Base-by-base conservation (phyloP, 2,329 filamentous ascomycete species). In the Aspergillus pseudoviridinutans region DNA sequence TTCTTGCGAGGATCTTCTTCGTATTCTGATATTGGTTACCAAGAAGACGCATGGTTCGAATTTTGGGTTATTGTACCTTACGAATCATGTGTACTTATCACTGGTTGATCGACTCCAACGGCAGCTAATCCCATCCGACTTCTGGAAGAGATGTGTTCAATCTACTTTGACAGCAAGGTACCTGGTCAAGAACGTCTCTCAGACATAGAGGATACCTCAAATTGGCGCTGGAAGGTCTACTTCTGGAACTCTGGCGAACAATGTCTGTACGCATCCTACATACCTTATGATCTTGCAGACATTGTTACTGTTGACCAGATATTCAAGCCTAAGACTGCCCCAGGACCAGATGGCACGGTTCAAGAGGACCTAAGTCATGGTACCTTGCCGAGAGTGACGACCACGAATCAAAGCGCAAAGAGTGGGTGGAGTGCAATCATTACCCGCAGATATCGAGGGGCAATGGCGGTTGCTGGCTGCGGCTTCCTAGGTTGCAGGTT, bases 361-460 rank as follows among this genome's bases (percentile, higher is more conserved):
- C 60, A 61, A 56, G 59, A 56, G 61, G 60, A 61, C 14, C 2
- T 17, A 17, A 59, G 56, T 51, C 42, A 46, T 46, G 42, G 12
- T 24, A 46, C 42, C 20, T 46, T 57, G 60, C 54, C 55, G 56
- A 60, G 47, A 56, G 46, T 50, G 47, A 49, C 50, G 22, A 35
- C 54, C 55, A 57, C 59, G 53, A 61, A 64, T 64, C 51, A 58
- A 35, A 24, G 54, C 35, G 49, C 49, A 54, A 42, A 49, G 54
- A 42, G 54, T 14, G 41, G 57, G 56, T 57, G 57, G 58, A 50
- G 38, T 58, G 50, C 57, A 57, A 65, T 65, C 63, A 65, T 63
- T 63, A 56, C 56, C 63, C 58, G 57, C 60, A 53, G 56, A 52
- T 59, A 57, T 62, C 54, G 56, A 59, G 53, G 58, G 50, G 49